These are phyloP conservation scores for Knoxia roxburghii DNA, from an alignment of 257 asterid species.

Conservation along the genomic window DNA sequence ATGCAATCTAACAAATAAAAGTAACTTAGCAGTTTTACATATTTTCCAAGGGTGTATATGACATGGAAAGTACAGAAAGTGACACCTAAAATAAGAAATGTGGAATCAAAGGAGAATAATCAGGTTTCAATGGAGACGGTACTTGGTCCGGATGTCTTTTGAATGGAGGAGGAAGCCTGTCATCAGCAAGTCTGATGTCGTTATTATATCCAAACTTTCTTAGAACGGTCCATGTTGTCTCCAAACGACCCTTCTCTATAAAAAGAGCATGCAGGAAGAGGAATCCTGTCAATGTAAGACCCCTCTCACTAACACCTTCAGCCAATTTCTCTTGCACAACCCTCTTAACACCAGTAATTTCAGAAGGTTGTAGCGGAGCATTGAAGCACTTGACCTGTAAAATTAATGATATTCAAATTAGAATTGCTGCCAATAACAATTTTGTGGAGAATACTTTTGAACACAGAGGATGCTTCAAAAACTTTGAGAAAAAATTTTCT, in stretches of 20 bases:
- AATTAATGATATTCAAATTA: constrained; percentile 11
- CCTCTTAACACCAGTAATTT: constrained; percentile 87
- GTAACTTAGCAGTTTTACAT: not conserved
- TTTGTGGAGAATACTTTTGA: not conserved
- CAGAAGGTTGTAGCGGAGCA: constrained; percentile 92
- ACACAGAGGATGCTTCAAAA: not conserved
- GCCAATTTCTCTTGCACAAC: constrained; percentile 90
- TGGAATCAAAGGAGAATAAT: constrained; percentile 4
- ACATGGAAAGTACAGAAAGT: not conserved
- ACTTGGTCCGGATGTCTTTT: constrained; percentile 92
- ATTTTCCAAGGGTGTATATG: not conserved
- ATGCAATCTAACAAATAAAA: not conserved
- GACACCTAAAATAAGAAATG: not conserved
- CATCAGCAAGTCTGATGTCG: constrained; percentile 85
- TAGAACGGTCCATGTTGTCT: constrained; percentile 97
- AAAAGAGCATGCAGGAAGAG: constrained; percentile 95
- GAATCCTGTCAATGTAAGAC: constrained; percentile 96
- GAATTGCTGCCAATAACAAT: constrained; percentile 13
- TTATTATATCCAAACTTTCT: constrained; percentile 95
- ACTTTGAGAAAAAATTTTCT: not conserved
- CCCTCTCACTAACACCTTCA: constrained; percentile 81
- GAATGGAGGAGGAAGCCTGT: constrained; percentile 75
- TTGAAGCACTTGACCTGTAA: constrained; percentile 87
- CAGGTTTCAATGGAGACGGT: constrained; percentile 7
- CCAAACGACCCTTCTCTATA: constrained; percentile 90